Percentiles rank a stretch among this genome's conserved stretches.
Conservation (phyloP, 169 alveolate species). For the Plasmodium cynomolgi region DNA sequence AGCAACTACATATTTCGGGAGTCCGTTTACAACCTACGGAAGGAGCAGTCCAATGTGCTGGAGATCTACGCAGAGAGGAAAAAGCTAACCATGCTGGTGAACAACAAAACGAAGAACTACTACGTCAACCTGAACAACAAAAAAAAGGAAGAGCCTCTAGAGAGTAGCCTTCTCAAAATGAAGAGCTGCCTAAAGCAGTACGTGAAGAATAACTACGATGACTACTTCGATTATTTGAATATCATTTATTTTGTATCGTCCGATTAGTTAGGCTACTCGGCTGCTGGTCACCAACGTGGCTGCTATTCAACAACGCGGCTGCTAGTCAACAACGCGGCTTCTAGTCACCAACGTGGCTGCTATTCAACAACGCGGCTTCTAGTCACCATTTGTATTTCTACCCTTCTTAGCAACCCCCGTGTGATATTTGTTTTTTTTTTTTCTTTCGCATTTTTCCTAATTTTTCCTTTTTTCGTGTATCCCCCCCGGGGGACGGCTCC, state of each 20-base stretch:
- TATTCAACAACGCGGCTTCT: too few relatives aligned
- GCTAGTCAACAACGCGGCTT: not conserved
- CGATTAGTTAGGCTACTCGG: not conserved
- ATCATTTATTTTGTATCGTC: conserved; percentile 43
- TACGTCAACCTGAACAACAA: not conserved
- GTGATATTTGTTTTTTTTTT: not conserved
- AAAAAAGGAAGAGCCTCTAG: not conserved
- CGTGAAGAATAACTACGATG: conserved; percentile 15
- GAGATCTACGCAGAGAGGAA: conserved; percentile 29
- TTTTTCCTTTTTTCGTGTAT: not conserved
- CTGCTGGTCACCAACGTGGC: not conserved
- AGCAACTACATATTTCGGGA: conserved; percentile 33
- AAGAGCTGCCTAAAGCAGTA: conserved; percentile 17
- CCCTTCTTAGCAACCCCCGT: not conserved
- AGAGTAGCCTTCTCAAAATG: conserved; percentile 14
- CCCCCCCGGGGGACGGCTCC: not conserved
- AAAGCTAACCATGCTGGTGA: conserved; percentile 24
- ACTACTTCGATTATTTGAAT: conserved; percentile 48
- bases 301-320: too few relatives aligned
- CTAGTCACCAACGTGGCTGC: not conserved
- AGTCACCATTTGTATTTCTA: not conserved
- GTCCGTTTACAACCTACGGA: conserved; percentile 18
- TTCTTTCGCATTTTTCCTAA: not conserved
- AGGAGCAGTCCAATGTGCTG: conserved; percentile 59
- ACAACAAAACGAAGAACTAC: conserved; percentile 40